Conservation (phyloP, 176 grass and related monocot species). For the Oryza brachyantha region DNA sequence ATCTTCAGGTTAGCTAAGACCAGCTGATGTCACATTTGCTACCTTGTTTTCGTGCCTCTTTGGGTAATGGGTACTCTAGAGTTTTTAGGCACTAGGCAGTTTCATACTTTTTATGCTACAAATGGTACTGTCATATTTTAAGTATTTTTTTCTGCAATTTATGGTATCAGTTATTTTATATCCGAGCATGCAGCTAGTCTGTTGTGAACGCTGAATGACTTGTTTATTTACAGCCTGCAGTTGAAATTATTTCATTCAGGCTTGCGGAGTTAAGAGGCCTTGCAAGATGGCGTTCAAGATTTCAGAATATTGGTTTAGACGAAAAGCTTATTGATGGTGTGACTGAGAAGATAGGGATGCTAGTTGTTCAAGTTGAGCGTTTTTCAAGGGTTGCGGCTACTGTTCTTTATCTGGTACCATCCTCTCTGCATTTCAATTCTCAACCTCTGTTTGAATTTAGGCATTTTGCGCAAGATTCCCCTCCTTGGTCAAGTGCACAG, state of each 20-base stretch:
- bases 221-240: constrained; percentile 65
- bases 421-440: background rate
- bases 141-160: background rate
- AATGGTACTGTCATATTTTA: background rate
- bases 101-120: constrained; percentile 12
- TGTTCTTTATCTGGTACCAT: constrained; percentile 73
- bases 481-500: background rate
- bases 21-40: background rate
- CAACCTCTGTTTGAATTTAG: background rate
- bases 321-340: constrained; percentile 86
- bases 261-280: constrained; percentile 85
- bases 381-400: constrained; percentile 78
- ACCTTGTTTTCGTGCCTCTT: background rate
- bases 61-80: background rate
- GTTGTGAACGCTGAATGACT: background rate
- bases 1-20: constrained; percentile 71
- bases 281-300: constrained; percentile 84
- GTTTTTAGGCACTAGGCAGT: background rate
- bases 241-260: constrained; percentile 93
- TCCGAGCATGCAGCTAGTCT: background rate
- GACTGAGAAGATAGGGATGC: constrained; percentile 80
- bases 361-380: constrained; percentile 85
- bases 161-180: background rate
- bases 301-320: constrained; percentile 79
- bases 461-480: constrained; percentile 9